Evolutionary conservation across 2,329 filamentous ascomycete genomes (phyloP), one percentile per base, ranked within the genome.

Genomic region (Stachybotrys chlorohalonatus): DNA sequence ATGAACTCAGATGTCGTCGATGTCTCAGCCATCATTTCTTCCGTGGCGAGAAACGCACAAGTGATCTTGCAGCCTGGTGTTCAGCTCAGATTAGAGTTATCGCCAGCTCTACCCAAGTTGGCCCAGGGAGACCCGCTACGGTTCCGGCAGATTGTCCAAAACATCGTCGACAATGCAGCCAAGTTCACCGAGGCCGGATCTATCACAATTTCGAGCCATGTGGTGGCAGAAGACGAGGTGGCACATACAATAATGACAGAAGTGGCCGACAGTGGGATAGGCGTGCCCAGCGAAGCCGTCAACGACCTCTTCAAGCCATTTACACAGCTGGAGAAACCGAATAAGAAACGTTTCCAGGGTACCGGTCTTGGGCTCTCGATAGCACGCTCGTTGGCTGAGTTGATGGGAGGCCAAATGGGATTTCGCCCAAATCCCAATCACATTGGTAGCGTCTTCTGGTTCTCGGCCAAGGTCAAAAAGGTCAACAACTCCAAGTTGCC

Each of bases 81-180:
- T 0, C 67, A 70, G 7, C 64, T 84, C 3, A 73, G 73, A 54
- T 70, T 70, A 17, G 62, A 67, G 5, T 66, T 80, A 24, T 69
- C 75, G 7, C 69, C 74, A 3, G 66, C 73, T 17, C 72, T 83
- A 31, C 80, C 80, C 1, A 70, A 68, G 53, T 69, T 74, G 11
- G 71, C 78, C 3, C 74, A 76, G 56, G 81, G 82, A 6, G 83
- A 86, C 57, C 76, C 81, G 5, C 70, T 84, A 5, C 76, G 82
- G 15, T 84, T 80, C 60, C 78, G 82, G 8, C 82, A 85, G 58
- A 78, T 85, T 15, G 62, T 85, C n/a, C 80, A 84, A 58, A 85
- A 85, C 58, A 70, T 85, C 5, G 68, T 85, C 15, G 74, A 76
- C 15, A 86, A 86, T 59, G 82, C 82, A 1, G 75, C 76, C 48